Evolutionary conservation across 1,139 yeast species (phyloP), one percentile per base, ranked within the genome.

Genomic region (Pneumocystis wakefieldiae): DNA sequence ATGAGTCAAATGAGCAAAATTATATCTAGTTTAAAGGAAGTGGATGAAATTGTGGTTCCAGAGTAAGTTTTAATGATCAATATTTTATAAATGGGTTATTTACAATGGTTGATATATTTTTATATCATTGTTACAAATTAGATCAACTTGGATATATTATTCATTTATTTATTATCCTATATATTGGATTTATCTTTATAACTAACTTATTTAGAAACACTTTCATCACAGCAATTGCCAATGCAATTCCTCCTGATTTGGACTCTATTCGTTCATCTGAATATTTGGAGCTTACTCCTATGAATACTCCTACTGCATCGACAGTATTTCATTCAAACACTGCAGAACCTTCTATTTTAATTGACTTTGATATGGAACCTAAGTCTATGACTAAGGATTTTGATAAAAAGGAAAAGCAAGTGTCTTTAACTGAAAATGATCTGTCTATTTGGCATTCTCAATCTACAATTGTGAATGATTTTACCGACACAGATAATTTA

Each of bases 401-500:
- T 62, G 69, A 82, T 68, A 80, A 82, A 71, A 91, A 85, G 69
- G 12, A 57, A 8, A 28, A 37, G 7, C 28, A 39, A 19, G 8
- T 12, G n/a, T 8, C 12, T 37, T 37, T 61, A n/a, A 60, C 48
- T 15, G 96, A 91, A 74, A 92, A 94, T 73, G 97, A 96, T 1
- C 79, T 92, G 69, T 98, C 99, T 12, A 85, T 95, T 32, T 92
- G 99, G 99, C 96, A 92, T 73, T 82, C 86, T 68, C 85, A 85
- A 69, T 84, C 94, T 70, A 90, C 98, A 0, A 94, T 92, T 67
- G 96, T 95, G 59, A 61, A 61, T 37, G 65, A 59, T 32, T 29
- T 59, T 38, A 62, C 41, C 10, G n/a, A 24, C 24, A 28, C 28
- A 28, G 37, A 17, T 59, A 61, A 29, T 39, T 8, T 35, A 19